These are phyloP conservation scores for Fraxinus excelsior DNA, from an alignment of 257 asterid species.

Conservation along the genomic window DNA sequence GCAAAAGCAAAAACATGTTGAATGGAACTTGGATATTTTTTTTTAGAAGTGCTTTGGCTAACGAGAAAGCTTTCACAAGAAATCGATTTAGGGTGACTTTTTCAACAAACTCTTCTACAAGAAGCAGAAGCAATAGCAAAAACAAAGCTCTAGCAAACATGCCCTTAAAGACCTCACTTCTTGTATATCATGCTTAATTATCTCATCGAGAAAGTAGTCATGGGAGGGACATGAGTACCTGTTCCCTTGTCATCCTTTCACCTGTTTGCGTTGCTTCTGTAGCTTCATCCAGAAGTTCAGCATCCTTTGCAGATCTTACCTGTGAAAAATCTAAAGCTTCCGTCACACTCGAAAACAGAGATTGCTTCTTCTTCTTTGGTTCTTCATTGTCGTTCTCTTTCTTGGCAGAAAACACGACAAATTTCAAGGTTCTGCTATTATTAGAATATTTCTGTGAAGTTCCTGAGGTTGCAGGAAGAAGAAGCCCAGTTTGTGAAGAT, in stretches of 20 bases:
- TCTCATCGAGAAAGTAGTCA: background rate
- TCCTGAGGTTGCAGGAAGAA: constrained; percentile 16
- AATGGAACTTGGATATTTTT: too few relatives aligned
- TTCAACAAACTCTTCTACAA: too few relatives aligned
- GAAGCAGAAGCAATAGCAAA: background rate
- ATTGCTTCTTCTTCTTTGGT: constrained; percentile 43
- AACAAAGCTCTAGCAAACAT: background rate
- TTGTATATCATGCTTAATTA: background rate
- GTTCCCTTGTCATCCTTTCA: constrained; percentile 71
- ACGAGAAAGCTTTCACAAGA: too few relatives aligned
- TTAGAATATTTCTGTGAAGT: constrained; percentile 21
- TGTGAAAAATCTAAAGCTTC: constrained; percentile 89
- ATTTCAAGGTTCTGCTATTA: constrained; percentile 27
- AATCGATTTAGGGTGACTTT: too few relatives aligned
- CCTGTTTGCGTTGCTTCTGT: constrained; percentile 68
- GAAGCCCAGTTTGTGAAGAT: constrained; percentile 52
- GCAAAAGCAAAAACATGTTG: too few relatives aligned
- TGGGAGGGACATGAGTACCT: constrained; percentile 34
- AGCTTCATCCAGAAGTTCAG: constrained; percentile 77
- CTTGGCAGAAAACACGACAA: constrained; percentile 44
- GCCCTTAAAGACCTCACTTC: background rate
- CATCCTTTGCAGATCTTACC: constrained; percentile 78
- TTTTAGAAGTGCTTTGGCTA: too few relatives aligned
- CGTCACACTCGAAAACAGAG: constrained; percentile 61
- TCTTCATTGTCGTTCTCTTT: constrained; percentile 39